phyloP scores from a whole-genome alignment of 2,329 filamentous ascomycete species.

The Septoria petroselini region DNA sequence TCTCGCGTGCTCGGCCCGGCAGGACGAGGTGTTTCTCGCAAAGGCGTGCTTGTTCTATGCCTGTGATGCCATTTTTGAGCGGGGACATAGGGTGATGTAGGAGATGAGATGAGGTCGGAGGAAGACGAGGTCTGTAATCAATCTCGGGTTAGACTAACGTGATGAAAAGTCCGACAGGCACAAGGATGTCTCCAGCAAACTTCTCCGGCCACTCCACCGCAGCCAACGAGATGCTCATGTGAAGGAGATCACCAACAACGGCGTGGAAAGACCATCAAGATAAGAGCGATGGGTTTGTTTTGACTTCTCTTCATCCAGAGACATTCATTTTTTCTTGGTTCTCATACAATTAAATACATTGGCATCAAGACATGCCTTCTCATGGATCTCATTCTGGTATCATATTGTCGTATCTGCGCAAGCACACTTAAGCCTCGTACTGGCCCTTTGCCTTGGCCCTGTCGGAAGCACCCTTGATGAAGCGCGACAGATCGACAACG shows the following conservation, averaged over 20 bases:
- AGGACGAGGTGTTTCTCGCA: background rate
- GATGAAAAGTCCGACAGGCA: background rate
- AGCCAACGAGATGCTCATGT: background rate
- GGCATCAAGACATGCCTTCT: constrained; percentile 9
- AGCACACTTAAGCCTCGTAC: constrained; percentile 21
- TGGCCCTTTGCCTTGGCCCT: constrained; percentile 31
- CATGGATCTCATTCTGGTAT: constrained; percentile 12
- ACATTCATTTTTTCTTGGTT: constrained; percentile 4
- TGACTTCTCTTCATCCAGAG: constrained; percentile 6
- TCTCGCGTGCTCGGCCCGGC: constrained; percentile 3
- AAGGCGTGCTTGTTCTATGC: too few species aligned
- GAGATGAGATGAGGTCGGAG: background rate
- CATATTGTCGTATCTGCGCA: constrained; percentile 1
- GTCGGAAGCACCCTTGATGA: constrained; percentile 47
- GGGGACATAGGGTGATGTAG: background rate
- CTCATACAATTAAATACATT: constrained; percentile 14
- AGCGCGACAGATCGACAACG: constrained; percentile 46
- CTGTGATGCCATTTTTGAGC: background rate
- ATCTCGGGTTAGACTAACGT: background rate
- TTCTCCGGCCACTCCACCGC: background rate
- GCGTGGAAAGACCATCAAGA: background rate
- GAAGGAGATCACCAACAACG: background rate
- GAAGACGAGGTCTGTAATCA: background rate
- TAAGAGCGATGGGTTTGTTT: constrained; percentile 1
- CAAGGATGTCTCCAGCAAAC: background rate